These are phyloP conservation scores for Zygosaccharomyces pseudobailii DNA, from an alignment of 1,139 yeast genomes.

Conservation along the genomic window DNA sequence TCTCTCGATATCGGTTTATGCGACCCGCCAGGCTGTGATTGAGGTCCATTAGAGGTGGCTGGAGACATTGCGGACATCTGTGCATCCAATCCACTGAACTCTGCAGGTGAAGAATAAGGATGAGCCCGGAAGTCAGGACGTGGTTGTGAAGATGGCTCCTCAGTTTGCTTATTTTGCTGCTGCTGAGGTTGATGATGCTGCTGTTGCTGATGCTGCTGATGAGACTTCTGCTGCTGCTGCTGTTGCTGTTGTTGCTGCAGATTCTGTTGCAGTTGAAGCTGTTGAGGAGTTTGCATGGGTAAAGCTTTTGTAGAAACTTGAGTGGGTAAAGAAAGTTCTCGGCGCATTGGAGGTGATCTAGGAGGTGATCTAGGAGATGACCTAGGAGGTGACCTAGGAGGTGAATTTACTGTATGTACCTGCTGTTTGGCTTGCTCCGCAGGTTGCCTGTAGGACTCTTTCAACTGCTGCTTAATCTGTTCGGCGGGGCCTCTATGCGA, in stretches of 20 bases:
- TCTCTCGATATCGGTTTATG: conserved; percentile 6
- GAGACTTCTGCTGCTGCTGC: background rate
- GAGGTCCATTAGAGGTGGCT: background rate
- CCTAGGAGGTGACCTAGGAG: background rate
- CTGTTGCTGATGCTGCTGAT: background rate
- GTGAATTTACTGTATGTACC: background rate
- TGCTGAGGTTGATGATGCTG: background rate
- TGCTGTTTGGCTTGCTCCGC: background rate
- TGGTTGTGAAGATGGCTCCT: background rate
- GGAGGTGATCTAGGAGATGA: background rate
- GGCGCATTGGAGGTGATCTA: background rate
- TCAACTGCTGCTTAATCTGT: background rate
- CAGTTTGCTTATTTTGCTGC: background rate
- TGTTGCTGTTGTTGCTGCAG: background rate
- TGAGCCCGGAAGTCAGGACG: background rate
- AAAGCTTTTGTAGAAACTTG: background rate
- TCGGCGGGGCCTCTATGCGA: background rate
- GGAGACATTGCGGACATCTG: background rate
- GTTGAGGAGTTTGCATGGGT: background rate
- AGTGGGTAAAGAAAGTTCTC: background rate
- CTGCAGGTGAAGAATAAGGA: background rate
- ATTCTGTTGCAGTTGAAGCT: background rate
- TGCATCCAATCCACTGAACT: background rate
- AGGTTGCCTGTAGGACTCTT: background rate
- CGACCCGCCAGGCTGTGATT: background rate